These are phyloP conservation scores for Daucus carota DNA, from an alignment of 129 eudicot genomes.

Conservation along the genomic window DH1_v3.0 NC_030386.2:15142001-15142500, in stretches of 20 bases:
- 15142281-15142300: background rate
- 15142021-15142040: slow-evolving; percentile 7
- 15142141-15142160: background rate
- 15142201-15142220: background rate
- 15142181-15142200: background rate
- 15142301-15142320: background rate
- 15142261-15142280: background rate
- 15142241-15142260: background rate
- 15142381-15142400: no score
- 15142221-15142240: background rate
- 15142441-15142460: background rate
- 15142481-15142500: background rate
- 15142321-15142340: background rate
- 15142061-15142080: background rate
- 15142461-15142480: background rate
- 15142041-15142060: background rate
- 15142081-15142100: background rate
- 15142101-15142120: background rate
- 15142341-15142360: background rate
- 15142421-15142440: no score
- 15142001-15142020: slow-evolving; percentile 1
- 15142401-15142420: background rate
- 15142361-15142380: background rate
- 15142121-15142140: background rate
- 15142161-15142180: background rate